These are phyloP conservation scores for Rhododendron vialii DNA, from an alignment of 148 eudicot genomes.

Conservation along the genomic window DNA sequence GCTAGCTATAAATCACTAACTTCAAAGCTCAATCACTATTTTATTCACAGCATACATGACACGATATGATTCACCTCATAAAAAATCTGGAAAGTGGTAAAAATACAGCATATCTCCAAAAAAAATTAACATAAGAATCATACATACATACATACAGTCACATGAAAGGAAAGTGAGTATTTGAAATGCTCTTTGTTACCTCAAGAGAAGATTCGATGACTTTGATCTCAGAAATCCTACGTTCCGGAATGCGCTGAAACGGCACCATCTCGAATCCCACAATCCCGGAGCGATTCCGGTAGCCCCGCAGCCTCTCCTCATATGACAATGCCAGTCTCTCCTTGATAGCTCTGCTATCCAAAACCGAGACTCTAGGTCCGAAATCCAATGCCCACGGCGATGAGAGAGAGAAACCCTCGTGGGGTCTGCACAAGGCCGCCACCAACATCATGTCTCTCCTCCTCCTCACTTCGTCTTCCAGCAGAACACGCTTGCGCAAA, in stretches of 20 bases:
- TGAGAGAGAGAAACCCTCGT: neutral
- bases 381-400: constrained; percentile 11
- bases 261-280: constrained; percentile 23
- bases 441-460: neutral
- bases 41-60: neutral
- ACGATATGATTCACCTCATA: neutral
- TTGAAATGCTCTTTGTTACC: constrained; percentile 24
- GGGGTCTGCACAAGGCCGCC: neutral
- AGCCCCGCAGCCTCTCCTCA: constrained; percentile 12
- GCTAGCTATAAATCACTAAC: neutral
- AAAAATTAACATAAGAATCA: neutral
- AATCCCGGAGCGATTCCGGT: neutral
- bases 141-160: neutral
- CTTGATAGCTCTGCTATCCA: neutral
- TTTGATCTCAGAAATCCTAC: constrained; percentile 11
- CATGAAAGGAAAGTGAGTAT: neutral
- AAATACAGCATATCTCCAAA: neutral
- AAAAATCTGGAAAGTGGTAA: neutral
- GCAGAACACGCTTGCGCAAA: neutral
- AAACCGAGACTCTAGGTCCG: constrained; percentile 18
- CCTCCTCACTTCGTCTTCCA: neutral
- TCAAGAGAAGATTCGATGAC: constrained; percentile 11
- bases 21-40: neutral
- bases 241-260: constrained; percentile 21
- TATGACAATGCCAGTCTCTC: constrained; percentile 14